Evolutionary conservation across 2,329 filamentous ascomycete genomes (phyloP), one percentile per base, ranked within the genome.

Genomic region (Aplosporella prunicola): DNA sequence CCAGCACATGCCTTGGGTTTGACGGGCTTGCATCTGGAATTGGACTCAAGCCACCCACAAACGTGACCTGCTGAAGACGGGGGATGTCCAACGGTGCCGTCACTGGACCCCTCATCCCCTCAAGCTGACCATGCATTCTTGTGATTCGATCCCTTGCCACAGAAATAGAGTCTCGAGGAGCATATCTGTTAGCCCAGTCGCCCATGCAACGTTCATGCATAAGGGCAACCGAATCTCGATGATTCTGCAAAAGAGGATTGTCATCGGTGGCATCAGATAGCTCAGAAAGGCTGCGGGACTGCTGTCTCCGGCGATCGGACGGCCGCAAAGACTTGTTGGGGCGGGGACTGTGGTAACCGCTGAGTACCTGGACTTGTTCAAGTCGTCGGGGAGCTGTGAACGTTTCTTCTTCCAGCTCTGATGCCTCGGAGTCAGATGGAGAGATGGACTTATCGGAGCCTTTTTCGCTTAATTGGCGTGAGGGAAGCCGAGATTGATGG

Each of bases 401-500:
- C 5, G 17, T 9, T 7, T 31, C 32, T 20, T n/a, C 5, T 9
- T 28, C 23, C 5, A 13, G 13, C 2, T 29, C 30, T 9, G 17
- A 26, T 9, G 37, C 10, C 5, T 11, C 24, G 14, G 27, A 25
- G 2, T 13, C 7, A 2, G 25, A 31, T 15, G 7, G 9, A 16
- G 17, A 10, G 18, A 15, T 9, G 26, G 26, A 24, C 26, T 9
- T 13, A 24, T 24, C 22, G 22, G 32, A 15, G 20, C 11, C 13
- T 9, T 30, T n/a, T 11, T 35, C 43, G 39, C 52, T 57, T 2
- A 27, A 35, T 6, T 48, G 45, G 2, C 43, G 45, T 6, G 56
- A 57, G 9, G 42, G 29, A 14, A 31, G n/a, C n/a, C n/a, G n/a
- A n/a, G n/a, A n/a, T n/a, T n/a, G n/a, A n/a, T n/a, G 32, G 14